Evolutionary conservation across 352 stramenopile species (phyloP).

Genomic region (Phytophthora pluvialis): DNA sequence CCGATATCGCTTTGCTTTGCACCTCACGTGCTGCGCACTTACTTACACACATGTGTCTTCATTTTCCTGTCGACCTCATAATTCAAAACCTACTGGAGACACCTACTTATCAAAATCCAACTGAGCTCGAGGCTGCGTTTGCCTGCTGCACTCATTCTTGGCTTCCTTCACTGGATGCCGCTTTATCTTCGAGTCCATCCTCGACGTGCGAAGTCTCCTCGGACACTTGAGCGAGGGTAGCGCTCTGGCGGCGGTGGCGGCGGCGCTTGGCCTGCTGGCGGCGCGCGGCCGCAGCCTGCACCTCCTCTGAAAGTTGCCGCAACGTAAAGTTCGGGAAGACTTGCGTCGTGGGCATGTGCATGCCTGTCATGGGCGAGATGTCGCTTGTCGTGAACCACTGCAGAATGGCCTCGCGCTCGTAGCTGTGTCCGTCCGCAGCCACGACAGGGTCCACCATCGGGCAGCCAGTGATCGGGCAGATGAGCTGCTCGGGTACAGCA

Average conservation of each 20-base stretch:
- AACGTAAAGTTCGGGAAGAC: conserved; percentile 80
- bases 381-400: conserved; percentile 92
- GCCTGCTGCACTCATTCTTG: conserved; percentile 23
- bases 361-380: conserved; percentile 83
- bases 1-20: conserved; percentile 3
- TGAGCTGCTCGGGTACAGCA: conserved; percentile 63
- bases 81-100: conserved; percentile 28
- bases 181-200: conserved; percentile 27
- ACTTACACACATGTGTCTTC: conserved; percentile 15
- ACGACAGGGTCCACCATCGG: conserved; percentile 97
- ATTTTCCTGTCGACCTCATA: conserved; percentile 27
- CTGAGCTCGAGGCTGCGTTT: conserved; percentile 13
- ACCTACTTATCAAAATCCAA: conserved; percentile 31
- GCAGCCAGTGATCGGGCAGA: conserved; percentile 94
- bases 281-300: conserved; percentile 42
- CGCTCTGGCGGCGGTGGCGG: conserved; percentile 14
- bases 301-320: conserved; percentile 70
- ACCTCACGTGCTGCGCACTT: conserved; percentile 3
- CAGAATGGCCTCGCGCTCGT: conserved; percentile 95
- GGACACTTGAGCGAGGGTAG: conserved; percentile 11
- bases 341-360: conserved; percentile 73
- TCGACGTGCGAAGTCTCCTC: conserved; percentile 9
- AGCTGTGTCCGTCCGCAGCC: conserved; percentile 97
- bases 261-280: conserved; percentile 32
- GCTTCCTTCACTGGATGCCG: conserved; percentile 30